These are phyloP conservation scores for Rubroboletus satanas DNA, from an alignment of 768 basidiomycete genomes.

Conservation along the genomic window DNA sequence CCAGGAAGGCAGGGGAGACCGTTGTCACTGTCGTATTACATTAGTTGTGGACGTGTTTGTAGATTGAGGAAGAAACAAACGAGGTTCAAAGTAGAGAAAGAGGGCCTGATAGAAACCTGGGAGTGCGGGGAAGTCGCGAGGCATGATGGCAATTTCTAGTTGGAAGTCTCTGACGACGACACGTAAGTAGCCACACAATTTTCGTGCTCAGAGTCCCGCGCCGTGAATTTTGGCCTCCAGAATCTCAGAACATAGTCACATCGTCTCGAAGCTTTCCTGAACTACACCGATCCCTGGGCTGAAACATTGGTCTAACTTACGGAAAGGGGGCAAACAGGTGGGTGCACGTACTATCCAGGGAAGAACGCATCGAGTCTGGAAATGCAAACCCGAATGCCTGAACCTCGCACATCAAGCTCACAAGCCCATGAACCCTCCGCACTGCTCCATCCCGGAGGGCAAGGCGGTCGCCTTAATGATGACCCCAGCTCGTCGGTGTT, in stretches of 20 bases:
- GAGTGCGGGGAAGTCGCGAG: constrained; percentile 47
- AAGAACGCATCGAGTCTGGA: neutral
- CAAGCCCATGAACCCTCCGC: neutral
- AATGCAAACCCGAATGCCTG: neutral
- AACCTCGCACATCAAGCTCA: neutral
- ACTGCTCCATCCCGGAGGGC: neutral
- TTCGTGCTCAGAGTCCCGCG: too few relatives aligned
- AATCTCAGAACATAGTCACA: too few relatives aligned
- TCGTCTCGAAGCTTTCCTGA: neutral
- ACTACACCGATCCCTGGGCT: neutral
- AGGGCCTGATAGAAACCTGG: constrained; percentile 59
- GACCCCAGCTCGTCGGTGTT: neutral
- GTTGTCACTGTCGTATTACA: constrained; percentile 41
- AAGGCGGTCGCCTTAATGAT: neutral
- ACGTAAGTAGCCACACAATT: neutral
- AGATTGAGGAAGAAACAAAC: constrained; percentile 32
- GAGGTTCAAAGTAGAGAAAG: constrained; percentile 64
- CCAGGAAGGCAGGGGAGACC: constrained; percentile 45
- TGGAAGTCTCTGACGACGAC: too few relatives aligned
- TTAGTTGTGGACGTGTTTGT: constrained; percentile 13
- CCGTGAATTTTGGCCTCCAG: too few relatives aligned
- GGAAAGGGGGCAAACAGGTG: neutral
- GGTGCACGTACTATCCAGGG: neutral
- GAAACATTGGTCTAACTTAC: neutral
- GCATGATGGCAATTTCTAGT: constrained; percentile 12